phyloP scores from a whole-genome alignment of 2,329 filamentous ascomycete genomes.

The Beauveria australis region DNA sequence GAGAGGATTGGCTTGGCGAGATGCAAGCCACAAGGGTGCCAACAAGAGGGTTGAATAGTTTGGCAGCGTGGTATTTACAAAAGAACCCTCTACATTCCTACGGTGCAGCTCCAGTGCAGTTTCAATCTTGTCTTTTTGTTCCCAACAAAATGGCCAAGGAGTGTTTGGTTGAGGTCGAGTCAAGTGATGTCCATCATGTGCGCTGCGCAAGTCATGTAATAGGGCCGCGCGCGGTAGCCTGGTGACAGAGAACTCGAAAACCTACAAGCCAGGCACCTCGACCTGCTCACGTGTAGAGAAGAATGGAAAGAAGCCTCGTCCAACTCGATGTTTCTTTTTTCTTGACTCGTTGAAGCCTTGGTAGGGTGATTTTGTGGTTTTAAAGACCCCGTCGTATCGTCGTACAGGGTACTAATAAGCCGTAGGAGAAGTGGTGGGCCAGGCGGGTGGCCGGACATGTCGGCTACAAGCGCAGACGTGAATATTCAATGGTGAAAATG shows the following conservation, averaged over 20 bases:
- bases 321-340: background rate
- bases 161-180: background rate
- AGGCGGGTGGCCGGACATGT: background rate
- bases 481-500: background rate
- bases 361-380: background rate
- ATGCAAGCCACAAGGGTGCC: too few relatives aligned
- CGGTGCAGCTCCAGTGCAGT: background rate
- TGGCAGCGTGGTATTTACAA: background rate
- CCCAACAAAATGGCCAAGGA: background rate
- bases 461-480: background rate
- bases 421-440: background rate
- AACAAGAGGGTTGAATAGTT: too few relatives aligned
- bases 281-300: too few relatives aligned
- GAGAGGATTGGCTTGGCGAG: too few relatives aligned
- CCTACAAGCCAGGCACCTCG: too few relatives aligned
- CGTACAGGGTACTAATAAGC: conserved; percentile 1
- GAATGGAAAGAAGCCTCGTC: too few relatives aligned
- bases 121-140: background rate
- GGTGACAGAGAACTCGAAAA: background rate
- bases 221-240: background rate
- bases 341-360: background rate
- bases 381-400: background rate
- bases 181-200: conserved; percentile 8
- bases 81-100: background rate
- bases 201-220: background rate